Base-by-base conservation (phyloP, 208 protist species). In the Trypanosoma conorhini region DNA sequence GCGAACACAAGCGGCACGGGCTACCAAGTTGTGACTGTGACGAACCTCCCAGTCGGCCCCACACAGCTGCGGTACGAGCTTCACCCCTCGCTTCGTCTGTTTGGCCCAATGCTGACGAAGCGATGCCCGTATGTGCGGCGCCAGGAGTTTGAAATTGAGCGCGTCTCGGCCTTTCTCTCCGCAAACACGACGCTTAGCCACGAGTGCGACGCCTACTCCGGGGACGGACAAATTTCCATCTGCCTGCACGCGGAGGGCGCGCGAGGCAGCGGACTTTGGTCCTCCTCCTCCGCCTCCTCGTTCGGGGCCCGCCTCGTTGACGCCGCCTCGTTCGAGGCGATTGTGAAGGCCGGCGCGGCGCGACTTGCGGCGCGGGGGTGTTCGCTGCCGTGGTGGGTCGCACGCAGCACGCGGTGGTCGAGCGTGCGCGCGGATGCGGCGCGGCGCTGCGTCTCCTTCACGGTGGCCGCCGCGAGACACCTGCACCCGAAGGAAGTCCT, bases 121-220 rank as follows among this genome's bases (percentile, higher is more conserved):
- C 83, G 58, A 15, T 91, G 82, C 67, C 75, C 72, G 33, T 62
- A 64, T 59, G 72, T 86, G 44, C 62, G 24, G 38, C 48, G 33
- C 4, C 35, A 66, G 24, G 35, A 48, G 15, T 65, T 79, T 55
- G 69, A 80, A 56, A 80, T 96, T 50, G 87, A 96, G 77, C 91
- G 91, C 0, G 86, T 96, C 19, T 88, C 88, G 0, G 88, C 88
- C 13, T 94, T 83, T 72, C 61, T 96, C 7, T 82, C 85, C 15
- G 86, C 80, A 22, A 74, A 83, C 22, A 93, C 84, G 12, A 83
- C 77, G 13, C 77, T 91, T 31, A 80, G 88, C 72, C 91, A 96
- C 75, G 91, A 96, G 77, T 96, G 91, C 62, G 88, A 94, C 62
- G 86, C 79, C n/a, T 96, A 96, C 78, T 91, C 82, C 24, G 85